Evolutionary conservation across 495 filamentous ascomycete genomes (phyloP).

Genomic region (Echria macrotheca): DNA sequence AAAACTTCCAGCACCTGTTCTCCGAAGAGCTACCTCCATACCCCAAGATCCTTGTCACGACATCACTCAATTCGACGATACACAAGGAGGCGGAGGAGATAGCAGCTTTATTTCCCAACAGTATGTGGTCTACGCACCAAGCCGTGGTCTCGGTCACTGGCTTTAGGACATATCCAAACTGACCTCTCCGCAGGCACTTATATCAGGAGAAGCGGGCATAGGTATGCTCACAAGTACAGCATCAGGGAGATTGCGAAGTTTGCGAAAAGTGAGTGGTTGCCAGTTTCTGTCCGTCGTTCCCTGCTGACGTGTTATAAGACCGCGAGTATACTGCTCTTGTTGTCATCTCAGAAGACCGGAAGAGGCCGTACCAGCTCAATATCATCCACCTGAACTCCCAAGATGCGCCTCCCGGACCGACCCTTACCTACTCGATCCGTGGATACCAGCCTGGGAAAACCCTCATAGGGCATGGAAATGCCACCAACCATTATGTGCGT

Average conservation of each 20-base stretch:
- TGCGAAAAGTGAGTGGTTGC: slow-evolving; percentile 57
- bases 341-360: slow-evolving; percentile 79
- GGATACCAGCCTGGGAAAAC: slow-evolving; percentile 83
- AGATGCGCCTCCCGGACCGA: slow-evolving; percentile 63
- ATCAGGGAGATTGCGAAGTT: slow-evolving; percentile 85
- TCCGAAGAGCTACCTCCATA: slow-evolving; percentile 49
- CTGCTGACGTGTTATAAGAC: too few species aligned
- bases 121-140: slow-evolving; percentile 5
- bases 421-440: slow-evolving; percentile 63
- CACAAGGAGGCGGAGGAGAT: slow-evolving; percentile 76
- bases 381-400: slow-evolving; percentile 64
- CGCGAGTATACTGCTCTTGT: slow-evolving; percentile 74
- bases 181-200: slow-evolving; percentile 67
- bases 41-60: slow-evolving; percentile 87
- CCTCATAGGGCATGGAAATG: slow-evolving; percentile 79
- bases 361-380: slow-evolving; percentile 68
- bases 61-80: slow-evolving; percentile 74
- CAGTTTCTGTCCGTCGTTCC: too few species aligned
- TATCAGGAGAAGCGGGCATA: slow-evolving; percentile 75
- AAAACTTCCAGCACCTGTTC: slow-evolving; percentile 81
- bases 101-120: slow-evolving; percentile 75
- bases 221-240: slow-evolving; percentile 77
- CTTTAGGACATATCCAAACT: slow-evolving; percentile 21
- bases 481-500: slow-evolving; percentile 70
- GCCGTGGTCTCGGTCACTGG: background rate